phyloP scores from a whole-genome alignment of 345 rosid species.

The Ailanthus altissimus region DNA sequence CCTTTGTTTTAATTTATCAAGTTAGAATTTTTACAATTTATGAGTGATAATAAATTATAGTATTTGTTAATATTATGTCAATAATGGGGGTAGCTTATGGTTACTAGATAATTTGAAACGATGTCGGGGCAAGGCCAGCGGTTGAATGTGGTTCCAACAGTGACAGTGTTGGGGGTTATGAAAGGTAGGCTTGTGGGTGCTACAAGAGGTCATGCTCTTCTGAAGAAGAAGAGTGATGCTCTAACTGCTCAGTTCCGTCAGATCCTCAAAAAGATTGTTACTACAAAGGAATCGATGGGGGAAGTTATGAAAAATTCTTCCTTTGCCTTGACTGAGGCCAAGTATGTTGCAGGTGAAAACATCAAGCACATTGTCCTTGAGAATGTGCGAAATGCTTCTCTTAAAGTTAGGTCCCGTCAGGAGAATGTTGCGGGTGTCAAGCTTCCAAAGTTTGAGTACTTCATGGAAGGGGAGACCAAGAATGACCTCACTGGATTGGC shows the following conservation, averaged over 20 bases:
- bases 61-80: not conserved
- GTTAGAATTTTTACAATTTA: not conserved
- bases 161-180: constrained; percentile 73
- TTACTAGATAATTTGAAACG: constrained; percentile 27
- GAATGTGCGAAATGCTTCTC: constrained; percentile 76
- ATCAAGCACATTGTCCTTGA: constrained; percentile 79
- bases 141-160: constrained; percentile 88
- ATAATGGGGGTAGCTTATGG: not conserved
- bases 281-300: constrained; percentile 87
- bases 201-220: constrained; percentile 93
- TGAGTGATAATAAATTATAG: not conserved
- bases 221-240: constrained; percentile 98
- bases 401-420: constrained; percentile 76
- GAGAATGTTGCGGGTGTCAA: constrained; percentile 93
- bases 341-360: constrained; percentile 89
- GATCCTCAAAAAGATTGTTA: constrained; percentile 77
- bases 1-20: not conserved
- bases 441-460: constrained; percentile 84
- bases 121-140: constrained; percentile 85
- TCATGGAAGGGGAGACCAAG: constrained; percentile 82
- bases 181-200: constrained; percentile 90
- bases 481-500: constrained; percentile 91
- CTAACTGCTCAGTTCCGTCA: constrained; percentile 85
- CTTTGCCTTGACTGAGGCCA: constrained; percentile 75
- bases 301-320: constrained; percentile 86